Base-by-base conservation (phyloP, 768 basidiomycete genomes). In the Fomitopsis pulvina region DNA sequence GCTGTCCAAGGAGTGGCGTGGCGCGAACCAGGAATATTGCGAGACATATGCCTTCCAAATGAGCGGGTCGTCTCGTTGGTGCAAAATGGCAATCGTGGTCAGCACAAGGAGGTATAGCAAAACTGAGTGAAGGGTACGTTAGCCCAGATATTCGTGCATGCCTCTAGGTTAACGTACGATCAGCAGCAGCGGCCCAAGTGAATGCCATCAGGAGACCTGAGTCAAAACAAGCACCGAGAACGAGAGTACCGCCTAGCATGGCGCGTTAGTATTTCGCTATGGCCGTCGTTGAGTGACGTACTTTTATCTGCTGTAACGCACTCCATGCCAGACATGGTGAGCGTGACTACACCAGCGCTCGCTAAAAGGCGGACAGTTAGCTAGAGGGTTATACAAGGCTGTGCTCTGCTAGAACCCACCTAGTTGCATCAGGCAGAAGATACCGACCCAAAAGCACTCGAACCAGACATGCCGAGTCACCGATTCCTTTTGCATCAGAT, bases 401-500 rank as follows among this genome's bases (percentile, higher is more conserved):
- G n/a, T 29, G n/a, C n/a, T n/a, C n/a, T 9, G 37, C 29, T 47
- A 42, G 25, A 41, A 63, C 76, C 30, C 60, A 89, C 87, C 74
- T 4, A 88, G 67, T 54, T 83, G 68, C 66, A 87, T 63, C 11
- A 75, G 37, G 61, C 78, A 81, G 56, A 82, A 80, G 4, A 81
- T 16, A 1, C 69, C 67, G 29, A 81, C 66, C 85, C 85, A 88
- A 21, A 64, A 41, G 55, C 75, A 77, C 60, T 89, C 87, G 54
- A 87, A 83, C 82, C 83, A 86, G 14, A 87, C 78, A n/a, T 72
- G 75, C 21, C 75, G 74, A 20, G 79, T 72, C 39, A 83, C 61
- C 6, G 77, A 64, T 61, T 76, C 67, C 52, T 67, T 71, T 18
- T 73, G 71, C 21, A 76, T 58, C 29, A 87, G 63, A 63, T 87